Base-by-base conservation (phyloP, 1,284 basidiomycete species). In the Tylopilus sp. region DNA sequence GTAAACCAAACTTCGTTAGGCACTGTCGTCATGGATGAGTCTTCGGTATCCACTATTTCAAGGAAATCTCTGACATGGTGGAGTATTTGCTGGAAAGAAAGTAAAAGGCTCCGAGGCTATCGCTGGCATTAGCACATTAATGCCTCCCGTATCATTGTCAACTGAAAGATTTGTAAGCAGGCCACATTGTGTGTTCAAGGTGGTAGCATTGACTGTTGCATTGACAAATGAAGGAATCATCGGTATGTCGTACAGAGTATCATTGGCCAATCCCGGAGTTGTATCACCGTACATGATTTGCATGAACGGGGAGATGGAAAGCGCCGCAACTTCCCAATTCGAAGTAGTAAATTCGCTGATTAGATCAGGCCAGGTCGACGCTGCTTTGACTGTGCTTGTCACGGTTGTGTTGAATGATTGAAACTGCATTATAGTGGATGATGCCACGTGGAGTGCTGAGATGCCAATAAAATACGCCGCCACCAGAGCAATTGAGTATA, bases 131-230 rank as follows among this genome's bases (percentile, higher is more conserved):
- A 6, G 6, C 29, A 29, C 29, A 29, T 6, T 29, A 6, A 29
- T 29, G 6, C 29, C 6, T 29, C 29, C 29, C 6, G 29, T 29
- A 3, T 29, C 29, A 29, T 29, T 29, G 29, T 29, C 33, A 13
- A 38, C 10, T 9, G 57, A 59, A 33, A 53, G 58, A 51, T 52
- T 53, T 12, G 58, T 29, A 29, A 29, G 29, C 29, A 29, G 29
- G 6, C 29, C 29, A 29, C 29, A 29, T 4, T 29, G 29, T 33
- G 58, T 5, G 24, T 59, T 38, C 24, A 59, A 6, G 3, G 58
- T 53, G 12, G 58, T 59, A 24, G 58, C 49, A 29, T 53, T n/a
- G 24, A 59, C 58, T 7, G 49, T 52, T 6, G 58, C 51, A 53
- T 24, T 54, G 52, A 36, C 6, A 24, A 33, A 44, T 4, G 29